These are phyloP conservation scores for Phytophthora foliorum DNA, from an alignment of 352 stramenopile genomes.

Conservation along the genomic window DNA sequence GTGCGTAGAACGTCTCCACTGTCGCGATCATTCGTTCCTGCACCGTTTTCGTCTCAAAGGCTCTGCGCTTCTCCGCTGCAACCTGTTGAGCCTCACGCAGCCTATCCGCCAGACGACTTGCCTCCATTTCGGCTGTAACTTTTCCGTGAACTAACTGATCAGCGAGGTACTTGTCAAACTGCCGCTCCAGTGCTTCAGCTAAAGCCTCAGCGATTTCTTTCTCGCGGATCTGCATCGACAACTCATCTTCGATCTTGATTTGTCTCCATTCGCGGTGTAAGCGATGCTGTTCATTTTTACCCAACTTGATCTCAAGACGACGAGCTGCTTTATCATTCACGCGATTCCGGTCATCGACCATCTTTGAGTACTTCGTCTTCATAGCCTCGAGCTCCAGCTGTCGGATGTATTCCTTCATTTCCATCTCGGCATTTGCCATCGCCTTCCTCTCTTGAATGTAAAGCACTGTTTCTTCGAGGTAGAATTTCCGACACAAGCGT, in stretches of 20 bases:
- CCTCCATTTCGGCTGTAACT: constrained; percentile 57
- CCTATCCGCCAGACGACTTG: constrained; percentile 47
- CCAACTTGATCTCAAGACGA: constrained; percentile 79
- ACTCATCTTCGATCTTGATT: constrained; percentile 72
- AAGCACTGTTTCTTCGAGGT: constrained; percentile 67
- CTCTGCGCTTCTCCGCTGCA: constrained; percentile 48
- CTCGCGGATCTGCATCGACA: constrained; percentile 69
- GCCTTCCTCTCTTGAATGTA: constrained; percentile 72
- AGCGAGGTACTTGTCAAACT: constrained; percentile 72
- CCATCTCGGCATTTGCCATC: constrained; percentile 70
- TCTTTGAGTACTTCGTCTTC: constrained; percentile 81
- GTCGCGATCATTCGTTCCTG: constrained; percentile 75
- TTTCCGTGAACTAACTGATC: constrained; percentile 68
- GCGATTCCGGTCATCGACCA: constrained; percentile 69
- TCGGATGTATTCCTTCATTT: constrained; percentile 77
- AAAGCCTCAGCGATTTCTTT: constrained; percentile 50
- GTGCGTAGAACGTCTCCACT: constrained; percentile 56
- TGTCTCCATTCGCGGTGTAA: constrained; percentile 76
- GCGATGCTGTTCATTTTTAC: constrained; percentile 84
- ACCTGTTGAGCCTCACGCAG: constrained; percentile 59
- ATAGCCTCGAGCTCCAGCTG: constrained; percentile 74
- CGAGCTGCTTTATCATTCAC: constrained; percentile 73
- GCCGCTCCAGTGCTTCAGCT: constrained; percentile 54
- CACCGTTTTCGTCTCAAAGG: constrained; percentile 66
- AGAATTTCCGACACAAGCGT: constrained; percentile 65